Percentiles rank a stretch among this genome's conserved stretches.
These are phyloP conservation scores for Colletotrichum agaves DNA, from an alignment of 2,329 filamentous ascomycete genomes.

Conservation along the genomic window DNA sequence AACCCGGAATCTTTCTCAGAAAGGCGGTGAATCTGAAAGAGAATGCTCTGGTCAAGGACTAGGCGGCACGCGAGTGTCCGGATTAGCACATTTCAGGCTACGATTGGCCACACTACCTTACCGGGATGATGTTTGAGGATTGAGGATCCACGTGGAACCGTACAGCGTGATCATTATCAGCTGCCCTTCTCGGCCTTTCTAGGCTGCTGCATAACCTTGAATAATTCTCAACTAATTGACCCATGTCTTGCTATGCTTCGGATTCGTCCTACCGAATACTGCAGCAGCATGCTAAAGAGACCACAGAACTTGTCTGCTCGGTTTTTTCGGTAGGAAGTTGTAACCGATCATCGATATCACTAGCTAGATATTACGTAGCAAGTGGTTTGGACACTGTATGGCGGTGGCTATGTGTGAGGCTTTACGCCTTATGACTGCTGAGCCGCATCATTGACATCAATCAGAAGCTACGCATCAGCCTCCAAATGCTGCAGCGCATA, in stretches of 20 bases:
- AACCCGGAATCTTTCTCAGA: neutral
- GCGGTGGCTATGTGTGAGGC: neutral
- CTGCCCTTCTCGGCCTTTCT: neutral
- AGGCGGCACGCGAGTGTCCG: neutral
- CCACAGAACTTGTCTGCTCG: neutral
- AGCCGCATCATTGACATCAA: neutral
- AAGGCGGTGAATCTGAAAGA: neutral
- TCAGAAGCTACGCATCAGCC: too few species aligned
- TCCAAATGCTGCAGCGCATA: too few species aligned
- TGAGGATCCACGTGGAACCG: neutral
- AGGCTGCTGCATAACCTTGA: neutral
- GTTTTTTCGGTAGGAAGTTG: neutral
- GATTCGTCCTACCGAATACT: too few species aligned
- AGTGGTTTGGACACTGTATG: neutral
- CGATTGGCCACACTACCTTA: neutral
- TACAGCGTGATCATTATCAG: neutral
- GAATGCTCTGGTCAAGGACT: neutral
- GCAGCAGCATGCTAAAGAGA: too few species aligned
- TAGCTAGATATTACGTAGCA: too few species aligned
- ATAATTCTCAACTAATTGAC: neutral
- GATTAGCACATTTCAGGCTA: neutral
- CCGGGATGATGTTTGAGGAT: conserved; percentile 1
- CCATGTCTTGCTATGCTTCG: neutral
- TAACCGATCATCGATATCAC: neutral
- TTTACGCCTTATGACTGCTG: neutral